Base-by-base conservation (phyloP, 2,329 filamentous ascomycete species). In the Beauveria sp. region DNA sequence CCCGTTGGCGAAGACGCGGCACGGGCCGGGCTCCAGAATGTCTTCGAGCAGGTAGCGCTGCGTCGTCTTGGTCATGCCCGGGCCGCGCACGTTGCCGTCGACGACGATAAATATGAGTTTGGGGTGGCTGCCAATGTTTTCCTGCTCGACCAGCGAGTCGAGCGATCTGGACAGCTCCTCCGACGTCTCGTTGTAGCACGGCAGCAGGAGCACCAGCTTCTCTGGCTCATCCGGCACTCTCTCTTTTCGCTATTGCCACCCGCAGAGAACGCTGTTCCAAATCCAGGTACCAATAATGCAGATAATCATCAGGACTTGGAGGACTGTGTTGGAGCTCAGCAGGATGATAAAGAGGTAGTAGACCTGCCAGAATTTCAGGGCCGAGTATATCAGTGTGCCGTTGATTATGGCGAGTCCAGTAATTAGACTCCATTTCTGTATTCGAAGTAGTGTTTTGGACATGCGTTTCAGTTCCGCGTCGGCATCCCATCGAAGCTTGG, bases 121-220 rank as follows among this genome's bases (percentile, higher is more conserved):
- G 12, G 75, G 73, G 57, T 81, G 76, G 3, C 72, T 63, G 0
- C 73, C 72, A 22, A 81, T 75, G 3, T 74, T 71, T 62, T 75
- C 73, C 64, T 81, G 79, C 0, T 71, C 69, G 5, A 79, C 72
- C 4, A 81, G 68, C 3, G 79, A 81, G 62, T 80, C 76, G 0
- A 81, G 72, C 0, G 78, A 80, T 2, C 73, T 71, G 3, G 69
- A 73, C 26, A 79, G 67, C 63, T 81, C 79, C 5, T 79, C 70
- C 7, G 69, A 66, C 0, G 76, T 79, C 65, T 81, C 78, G 65
- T 80, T 81, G 68, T 81, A 81, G 68, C 79, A 81, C 1, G 79
- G 78, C 5, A 81, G 69, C 38, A 80, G 67, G 34, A 79, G 65
- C 2, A 80, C 77, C 70, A 80, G 72, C 54, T 72, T 73, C 65